Evolutionary conservation across 805 yeast genomes (phyloP).

Genomic region (Candida vaughaniae): DNA sequence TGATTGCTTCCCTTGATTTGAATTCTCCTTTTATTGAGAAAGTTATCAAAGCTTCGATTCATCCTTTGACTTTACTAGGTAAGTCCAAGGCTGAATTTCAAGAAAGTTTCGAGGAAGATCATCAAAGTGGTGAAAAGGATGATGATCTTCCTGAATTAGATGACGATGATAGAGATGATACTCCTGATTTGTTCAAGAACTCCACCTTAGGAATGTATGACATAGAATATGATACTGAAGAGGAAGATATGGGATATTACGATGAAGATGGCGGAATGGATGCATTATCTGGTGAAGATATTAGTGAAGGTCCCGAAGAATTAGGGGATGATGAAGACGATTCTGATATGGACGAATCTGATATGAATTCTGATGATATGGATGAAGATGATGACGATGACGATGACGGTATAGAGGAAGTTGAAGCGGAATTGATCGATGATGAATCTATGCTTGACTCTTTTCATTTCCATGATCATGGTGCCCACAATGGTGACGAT

Average conservation of each 20-base stretch:
- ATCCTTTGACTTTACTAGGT: conserved; percentile 58
- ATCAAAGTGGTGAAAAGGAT: conserved; percentile 50
- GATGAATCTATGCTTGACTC: conserved; percentile 21
- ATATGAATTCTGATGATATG: conserved; percentile 19
- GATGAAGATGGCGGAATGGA: conserved; percentile 35
- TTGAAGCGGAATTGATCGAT: conserved; percentile 21
- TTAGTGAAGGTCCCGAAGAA: no score
- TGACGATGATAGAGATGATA: conserved; percentile 66
- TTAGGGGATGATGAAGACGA: conserved; percentile 35
- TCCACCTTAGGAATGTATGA: conserved; percentile 96
- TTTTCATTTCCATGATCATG: conserved; percentile 22
- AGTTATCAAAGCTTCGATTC: conserved; percentile 57
- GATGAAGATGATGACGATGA: conserved; percentile 20
- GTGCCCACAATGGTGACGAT: conserved; percentile 42
- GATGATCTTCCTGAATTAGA: conserved; percentile 41
- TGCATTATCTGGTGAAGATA: conserved; percentile 39
- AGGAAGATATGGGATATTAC: conserved; percentile 45
- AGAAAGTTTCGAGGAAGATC: conserved; percentile 50
- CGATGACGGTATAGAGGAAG: conserved; percentile 40
- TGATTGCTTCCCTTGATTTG: conserved; percentile 67
- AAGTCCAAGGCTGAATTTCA: conserved; percentile 56
- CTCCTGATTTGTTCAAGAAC: conserved; percentile 80
- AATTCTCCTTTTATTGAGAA: conserved; percentile 67
- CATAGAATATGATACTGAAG: conserved; percentile 66
- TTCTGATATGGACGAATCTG: conserved; percentile 1